Evolutionary conservation across 192 early-diverging fungal genomes (phyloP).

Genomic region (Linnemannia elongata): DNA sequence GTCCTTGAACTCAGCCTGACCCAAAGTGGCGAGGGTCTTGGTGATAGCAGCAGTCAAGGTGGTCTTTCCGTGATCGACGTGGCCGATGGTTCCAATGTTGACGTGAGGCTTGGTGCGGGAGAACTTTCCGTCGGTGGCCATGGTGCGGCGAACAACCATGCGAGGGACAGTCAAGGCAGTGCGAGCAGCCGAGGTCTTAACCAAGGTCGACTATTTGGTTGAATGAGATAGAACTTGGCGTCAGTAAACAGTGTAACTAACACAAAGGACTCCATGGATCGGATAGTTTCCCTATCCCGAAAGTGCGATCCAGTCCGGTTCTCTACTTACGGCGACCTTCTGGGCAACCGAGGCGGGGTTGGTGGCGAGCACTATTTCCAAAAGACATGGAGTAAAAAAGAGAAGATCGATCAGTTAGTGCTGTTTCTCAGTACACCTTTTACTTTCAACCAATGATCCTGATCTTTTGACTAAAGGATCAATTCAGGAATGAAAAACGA

Average conservation of each 20-base stretch:
- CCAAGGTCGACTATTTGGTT: conserved; percentile 29
- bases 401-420: background rate
- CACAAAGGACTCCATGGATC: background rate
- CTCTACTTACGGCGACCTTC: conserved; percentile 51
- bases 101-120: conserved; percentile 94
- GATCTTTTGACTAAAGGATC: background rate
- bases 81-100: conserved; percentile 99
- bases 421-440: background rate
- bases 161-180: conserved; percentile 47
- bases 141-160: conserved; percentile 53
- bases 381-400: background rate
- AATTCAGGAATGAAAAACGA: background rate
- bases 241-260: no score
- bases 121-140: conserved; percentile 69
- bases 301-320: background rate
- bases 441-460: background rate
- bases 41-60: conserved; percentile 99
- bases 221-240: background rate
- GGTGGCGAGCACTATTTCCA: conserved; percentile 46
- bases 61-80: conserved; percentile 99
- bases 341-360: conserved; percentile 52
- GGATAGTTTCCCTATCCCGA: background rate
- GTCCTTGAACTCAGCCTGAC: conserved; percentile 92
- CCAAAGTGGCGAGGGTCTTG: conserved; percentile 87
- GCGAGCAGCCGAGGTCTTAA: conserved; percentile 31